A percentile compares a stretch with the other conserved stretches of the same genome.
These are phyloP conservation scores for Pontederia paniculata DNA, from an alignment of 176 grass and related monocot genomes.

Conservation along the genomic window DNA sequence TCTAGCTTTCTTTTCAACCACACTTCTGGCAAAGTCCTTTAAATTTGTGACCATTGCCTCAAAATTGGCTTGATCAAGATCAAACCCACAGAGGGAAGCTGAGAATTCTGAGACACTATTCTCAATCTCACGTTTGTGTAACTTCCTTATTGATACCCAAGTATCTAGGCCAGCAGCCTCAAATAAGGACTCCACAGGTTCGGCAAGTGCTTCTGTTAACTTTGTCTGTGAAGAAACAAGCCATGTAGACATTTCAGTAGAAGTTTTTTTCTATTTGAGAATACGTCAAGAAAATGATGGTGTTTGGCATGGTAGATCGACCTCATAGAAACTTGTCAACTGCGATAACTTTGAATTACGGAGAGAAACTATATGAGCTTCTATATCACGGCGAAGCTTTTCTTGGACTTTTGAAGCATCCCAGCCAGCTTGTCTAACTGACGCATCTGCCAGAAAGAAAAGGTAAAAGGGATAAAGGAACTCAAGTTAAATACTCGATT, in stretches of 20 bases:
- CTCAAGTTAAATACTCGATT: too few species aligned
- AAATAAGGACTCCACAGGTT: conserved; percentile 51
- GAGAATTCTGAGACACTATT: conserved; percentile 29
- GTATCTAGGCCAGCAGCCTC: conserved; percentile 38
- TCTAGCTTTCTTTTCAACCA: conserved; percentile 62
- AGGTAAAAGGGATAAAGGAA: not conserved
- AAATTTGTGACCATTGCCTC: conserved; percentile 41
- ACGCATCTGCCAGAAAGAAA: conserved; percentile 30
- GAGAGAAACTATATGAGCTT: conserved; percentile 40
- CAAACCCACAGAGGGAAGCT: conserved; percentile 52
- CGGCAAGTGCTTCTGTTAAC: conserved; percentile 41
- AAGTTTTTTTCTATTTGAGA: not conserved
- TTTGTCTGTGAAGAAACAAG: conserved; percentile 29
- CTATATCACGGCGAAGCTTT: conserved; percentile 46
- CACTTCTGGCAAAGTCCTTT: conserved; percentile 42
- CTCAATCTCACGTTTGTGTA: conserved; percentile 48
- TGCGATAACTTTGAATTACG: conserved; percentile 41
- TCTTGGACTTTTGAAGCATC: conserved; percentile 46
- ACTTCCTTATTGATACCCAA: conserved; percentile 51
- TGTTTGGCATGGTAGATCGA: conserved; percentile 17
- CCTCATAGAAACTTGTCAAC: conserved; percentile 59
- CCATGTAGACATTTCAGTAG: conserved; percentile 2
- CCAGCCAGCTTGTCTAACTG: conserved; percentile 49
- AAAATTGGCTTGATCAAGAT: conserved; percentile 39
- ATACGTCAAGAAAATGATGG: not conserved